Evolutionary conservation across 2,329 filamentous ascomycete genomes (phyloP).

Genomic region (Epichloe uncinata): DNA sequence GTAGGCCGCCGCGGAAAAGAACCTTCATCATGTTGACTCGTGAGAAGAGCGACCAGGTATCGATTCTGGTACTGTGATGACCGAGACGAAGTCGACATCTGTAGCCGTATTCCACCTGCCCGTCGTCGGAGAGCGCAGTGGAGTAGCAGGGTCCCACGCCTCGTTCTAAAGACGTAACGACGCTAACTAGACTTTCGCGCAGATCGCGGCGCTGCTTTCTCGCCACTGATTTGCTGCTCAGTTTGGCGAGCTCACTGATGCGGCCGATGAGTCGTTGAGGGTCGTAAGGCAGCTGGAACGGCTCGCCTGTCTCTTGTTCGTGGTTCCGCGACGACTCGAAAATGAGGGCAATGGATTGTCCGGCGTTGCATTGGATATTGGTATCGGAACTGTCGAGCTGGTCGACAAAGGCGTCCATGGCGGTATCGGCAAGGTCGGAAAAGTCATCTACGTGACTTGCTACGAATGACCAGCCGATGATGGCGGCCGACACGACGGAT

Average conservation of each 20-base stretch:
- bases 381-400: constrained; percentile 67
- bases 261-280: constrained; percentile 34
- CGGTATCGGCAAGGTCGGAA: constrained; percentile 55
- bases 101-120: constrained; percentile 37
- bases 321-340: constrained; percentile 54
- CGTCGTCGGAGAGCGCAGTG: constrained; percentile 30
- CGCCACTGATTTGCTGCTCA: constrained; percentile 35
- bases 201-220: constrained; percentile 34
- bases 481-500: constrained; percentile 57
- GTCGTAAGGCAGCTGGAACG: constrained; percentile 36
- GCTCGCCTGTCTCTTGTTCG: constrained; percentile 35
- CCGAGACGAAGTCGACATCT: constrained; percentile 36
- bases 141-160: constrained; percentile 42
- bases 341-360: constrained; percentile 67
- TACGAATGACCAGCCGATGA: constrained; percentile 69
- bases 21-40: constrained; percentile 35
- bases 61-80: constrained; percentile 30
- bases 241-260: constrained; percentile 32
- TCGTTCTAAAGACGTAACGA: constrained; percentile 40
- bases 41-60: constrained; percentile 37
- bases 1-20: constrained; percentile 32
- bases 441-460: constrained; percentile 67
- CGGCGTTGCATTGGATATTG: constrained; percentile 63
- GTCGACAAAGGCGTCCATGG: constrained; percentile 70
- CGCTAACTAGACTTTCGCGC: constrained; percentile 34